phyloP scores from a whole-genome alignment of 1,284 basidiomycete species.

The Ceratobasidium sp. region DNA sequence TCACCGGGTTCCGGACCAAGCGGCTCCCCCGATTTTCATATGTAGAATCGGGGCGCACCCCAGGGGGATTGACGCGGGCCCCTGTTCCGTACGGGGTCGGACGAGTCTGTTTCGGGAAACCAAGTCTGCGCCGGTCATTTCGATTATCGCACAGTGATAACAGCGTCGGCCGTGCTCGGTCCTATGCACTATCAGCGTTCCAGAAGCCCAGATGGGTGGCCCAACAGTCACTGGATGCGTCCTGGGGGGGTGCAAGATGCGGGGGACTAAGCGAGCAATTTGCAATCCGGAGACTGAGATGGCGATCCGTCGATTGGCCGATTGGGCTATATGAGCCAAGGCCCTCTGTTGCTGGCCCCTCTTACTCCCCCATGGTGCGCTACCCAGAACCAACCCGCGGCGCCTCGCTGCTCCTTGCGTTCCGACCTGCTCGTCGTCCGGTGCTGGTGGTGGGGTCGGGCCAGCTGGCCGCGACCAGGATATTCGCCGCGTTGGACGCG shows the following conservation, averaged over 20 bases:
- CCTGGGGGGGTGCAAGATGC: no score
- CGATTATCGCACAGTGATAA: no score
- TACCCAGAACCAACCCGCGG: slow-evolving; percentile 60
- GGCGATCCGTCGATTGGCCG: slow-evolving; percentile 32
- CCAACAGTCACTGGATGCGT: no score
- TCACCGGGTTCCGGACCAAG: slow-evolving; percentile 1
- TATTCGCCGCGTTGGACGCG: slow-evolving; percentile 85
- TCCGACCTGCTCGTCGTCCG: slow-evolving; percentile 65
- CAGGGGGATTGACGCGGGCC: neutral
- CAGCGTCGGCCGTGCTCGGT: neutral
- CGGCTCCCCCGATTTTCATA: neutral
- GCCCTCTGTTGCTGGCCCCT: neutral
- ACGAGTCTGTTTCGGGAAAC: neutral
- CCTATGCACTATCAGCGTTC: neutral
- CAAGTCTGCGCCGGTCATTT: neutral
- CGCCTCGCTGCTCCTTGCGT: slow-evolving; percentile 83
- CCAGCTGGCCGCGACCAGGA: slow-evolving; percentile 80
- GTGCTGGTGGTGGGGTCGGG: slow-evolving; percentile 82
- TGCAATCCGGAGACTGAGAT: slow-evolving; percentile 23
- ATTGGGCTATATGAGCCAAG: slow-evolving; percentile 4
- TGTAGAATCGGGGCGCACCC: neutral
- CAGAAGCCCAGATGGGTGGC: no score
- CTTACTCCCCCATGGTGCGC: slow-evolving; percentile 27
- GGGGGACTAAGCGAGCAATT: slow-evolving; percentile 28
- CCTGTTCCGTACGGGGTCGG: neutral